A percentile compares a stretch with the other conserved stretches of the same genome.
phyloP scores from a whole-genome alignment of 305 asterid genomes.

The Fraxinus velutina region DNA sequence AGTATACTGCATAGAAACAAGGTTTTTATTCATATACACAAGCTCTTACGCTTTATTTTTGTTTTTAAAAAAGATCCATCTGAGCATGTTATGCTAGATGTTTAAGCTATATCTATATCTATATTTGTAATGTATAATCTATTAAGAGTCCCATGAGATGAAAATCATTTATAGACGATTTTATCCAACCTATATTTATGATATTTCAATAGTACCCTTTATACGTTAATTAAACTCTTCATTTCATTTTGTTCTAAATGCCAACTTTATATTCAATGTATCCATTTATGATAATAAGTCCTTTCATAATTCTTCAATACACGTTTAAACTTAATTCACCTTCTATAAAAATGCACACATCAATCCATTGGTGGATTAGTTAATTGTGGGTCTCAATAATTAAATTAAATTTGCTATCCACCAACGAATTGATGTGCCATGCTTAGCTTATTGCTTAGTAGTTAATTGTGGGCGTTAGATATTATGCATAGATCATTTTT shows the following conservation, averaged over 20 bases:
- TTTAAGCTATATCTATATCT: not conserved
- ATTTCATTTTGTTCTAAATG: not conserved
- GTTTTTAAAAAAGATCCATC: conserved; percentile 1
- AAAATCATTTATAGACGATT: not conserved
- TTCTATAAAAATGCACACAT: not conserved
- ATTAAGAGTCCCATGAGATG: not conserved
- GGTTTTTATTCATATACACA: conserved; percentile 38
- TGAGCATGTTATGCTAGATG: conserved; percentile 10
- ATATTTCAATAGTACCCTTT: not conserved
- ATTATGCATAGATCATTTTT: not conserved
- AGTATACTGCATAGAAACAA: conserved; percentile 72
- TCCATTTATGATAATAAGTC: not conserved
- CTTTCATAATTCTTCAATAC: not conserved
- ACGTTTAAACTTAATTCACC: not conserved
- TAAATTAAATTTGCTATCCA: not conserved
- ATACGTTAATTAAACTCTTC: not conserved
- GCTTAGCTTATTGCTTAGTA: not conserved
- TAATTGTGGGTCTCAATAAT: not conserved
- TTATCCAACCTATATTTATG: not conserved
- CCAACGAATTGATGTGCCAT: not conserved
- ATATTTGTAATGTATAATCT: not conserved
- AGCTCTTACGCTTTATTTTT: conserved; percentile 7
- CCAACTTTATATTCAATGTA: not conserved
- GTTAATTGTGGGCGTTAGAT: not conserved
- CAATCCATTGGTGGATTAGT: not conserved